Evolutionary conservation across 176 grass and related monocot genomes (phyloP).

Genomic region (Puya raimondii): DNA sequence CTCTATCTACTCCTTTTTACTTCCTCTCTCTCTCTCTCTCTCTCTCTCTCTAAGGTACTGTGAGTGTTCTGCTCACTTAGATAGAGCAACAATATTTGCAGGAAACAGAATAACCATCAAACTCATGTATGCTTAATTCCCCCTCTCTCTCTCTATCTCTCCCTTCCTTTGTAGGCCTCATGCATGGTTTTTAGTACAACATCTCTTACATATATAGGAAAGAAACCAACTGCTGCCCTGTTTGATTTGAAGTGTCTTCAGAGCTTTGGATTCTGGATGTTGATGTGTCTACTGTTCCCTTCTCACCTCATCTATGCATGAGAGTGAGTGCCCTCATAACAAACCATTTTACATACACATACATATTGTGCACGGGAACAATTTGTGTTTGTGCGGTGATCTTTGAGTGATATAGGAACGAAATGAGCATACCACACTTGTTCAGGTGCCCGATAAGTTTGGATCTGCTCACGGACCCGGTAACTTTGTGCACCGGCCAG

Average conservation of each 20-base stretch:
- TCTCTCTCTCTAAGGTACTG: too few relatives aligned
- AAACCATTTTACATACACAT: background rate
- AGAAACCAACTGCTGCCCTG: background rate
- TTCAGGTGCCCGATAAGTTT: conserved; percentile 94
- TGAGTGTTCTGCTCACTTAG: too few relatives aligned
- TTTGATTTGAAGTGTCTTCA: background rate
- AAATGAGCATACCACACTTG: conserved; percentile 86
- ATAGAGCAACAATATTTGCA: too few relatives aligned
- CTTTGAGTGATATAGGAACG: background rate
- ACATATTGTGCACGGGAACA: background rate
- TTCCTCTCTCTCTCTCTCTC: too few relatives aligned
- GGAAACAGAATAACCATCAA: too few relatives aligned
- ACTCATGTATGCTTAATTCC: too few relatives aligned
- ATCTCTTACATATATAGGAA: too few relatives aligned
- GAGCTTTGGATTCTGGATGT: background rate
- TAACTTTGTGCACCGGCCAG: conserved; percentile 83
- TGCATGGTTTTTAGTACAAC: too few relatives aligned
- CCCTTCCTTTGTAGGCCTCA: too few relatives aligned
- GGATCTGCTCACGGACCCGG: conserved; percentile 83
- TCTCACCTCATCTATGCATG: background rate
- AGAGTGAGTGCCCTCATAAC: conserved; percentile 30
- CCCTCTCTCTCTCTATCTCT: too few relatives aligned
- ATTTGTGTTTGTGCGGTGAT: conserved; percentile 9
- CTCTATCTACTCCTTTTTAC: too few relatives aligned
- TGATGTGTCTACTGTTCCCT: background rate